A percentile compares a stretch with the other conserved stretches of the same genome.
These are phyloP conservation scores for Cryptococcus sp. DNA, from an alignment of 1,284 basidiomycete species.

Conservation along the genomic window DNA sequence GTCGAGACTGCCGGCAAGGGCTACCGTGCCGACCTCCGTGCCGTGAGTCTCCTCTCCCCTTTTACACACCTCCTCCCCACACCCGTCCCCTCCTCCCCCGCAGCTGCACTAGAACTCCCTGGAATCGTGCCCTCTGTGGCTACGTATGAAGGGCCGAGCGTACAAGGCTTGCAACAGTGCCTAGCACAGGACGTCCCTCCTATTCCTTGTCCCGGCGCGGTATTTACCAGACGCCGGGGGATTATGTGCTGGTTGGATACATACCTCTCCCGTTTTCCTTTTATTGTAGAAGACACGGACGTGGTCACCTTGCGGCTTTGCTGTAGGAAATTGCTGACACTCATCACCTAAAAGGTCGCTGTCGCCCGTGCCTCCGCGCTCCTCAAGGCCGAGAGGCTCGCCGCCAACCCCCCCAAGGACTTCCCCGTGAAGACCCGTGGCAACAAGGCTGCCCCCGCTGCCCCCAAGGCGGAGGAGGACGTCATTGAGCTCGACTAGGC, in stretches of 20 bases:
- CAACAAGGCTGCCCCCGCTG: slow-evolving; percentile 72
- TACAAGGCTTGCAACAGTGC: slow-evolving; percentile 41
- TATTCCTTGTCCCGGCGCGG: slow-evolving; percentile 18
- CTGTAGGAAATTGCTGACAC: slow-evolving; percentile 8
- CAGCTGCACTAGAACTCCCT: slow-evolving; percentile 45
- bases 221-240: slow-evolving; percentile 15
- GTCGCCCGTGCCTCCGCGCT: slow-evolving; percentile 78
- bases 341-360: slow-evolving; percentile 58
- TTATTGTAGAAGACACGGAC: neutral
- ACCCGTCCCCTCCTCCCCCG: slow-evolving; percentile 23
- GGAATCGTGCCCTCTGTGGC: slow-evolving; percentile 15
- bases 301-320: neutral
- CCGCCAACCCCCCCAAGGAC: slow-evolving; percentile 60
- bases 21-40: slow-evolving; percentile 77
- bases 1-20: slow-evolving; percentile 63
- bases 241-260: slow-evolving; percentile 24
- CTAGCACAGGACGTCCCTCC: slow-evolving; percentile 14
- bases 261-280: slow-evolving; percentile 9
- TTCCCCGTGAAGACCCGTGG: slow-evolving; percentile 68
- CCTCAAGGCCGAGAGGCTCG: slow-evolving; percentile 65
- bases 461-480: slow-evolving; percentile 49
- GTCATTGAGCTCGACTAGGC: slow-evolving; percentile 49
- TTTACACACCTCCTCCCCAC: slow-evolving; percentile 17
- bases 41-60: slow-evolving; percentile 57
- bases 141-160: slow-evolving; percentile 43